Conservation (phyloP, 164 flowering plant species). For the Dillenia turbinata region DNA sequence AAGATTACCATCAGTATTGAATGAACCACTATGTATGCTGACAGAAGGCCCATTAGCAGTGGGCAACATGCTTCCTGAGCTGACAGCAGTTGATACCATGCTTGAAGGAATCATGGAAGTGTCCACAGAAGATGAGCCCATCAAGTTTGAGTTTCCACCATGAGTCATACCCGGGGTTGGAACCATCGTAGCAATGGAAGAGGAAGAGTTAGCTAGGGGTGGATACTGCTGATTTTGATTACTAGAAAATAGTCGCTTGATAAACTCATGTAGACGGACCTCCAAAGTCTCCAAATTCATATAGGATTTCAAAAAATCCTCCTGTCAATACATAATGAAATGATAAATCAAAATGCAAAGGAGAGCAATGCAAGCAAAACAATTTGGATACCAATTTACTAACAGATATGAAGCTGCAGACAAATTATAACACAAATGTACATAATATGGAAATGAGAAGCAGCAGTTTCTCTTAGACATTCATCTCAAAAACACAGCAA, state of each 20-base stretch:
- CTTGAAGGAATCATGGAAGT: conserved; percentile 35
- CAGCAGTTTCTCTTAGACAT: neutral
- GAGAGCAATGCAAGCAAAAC: neutral
- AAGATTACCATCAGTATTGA: conserved; percentile 55
- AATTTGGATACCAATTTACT: neutral
- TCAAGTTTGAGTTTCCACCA: conserved; percentile 44
- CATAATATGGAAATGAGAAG: neutral
- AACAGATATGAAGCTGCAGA: neutral
- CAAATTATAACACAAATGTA: neutral
- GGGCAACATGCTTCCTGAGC: conserved; percentile 50
- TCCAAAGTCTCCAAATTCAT: conserved; percentile 69
- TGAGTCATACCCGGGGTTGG: conserved; percentile 94
- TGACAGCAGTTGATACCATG: conserved; percentile 35
- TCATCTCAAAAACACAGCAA: neutral
- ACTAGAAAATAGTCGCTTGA: conserved; percentile 25
- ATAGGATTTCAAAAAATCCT: conserved; percentile 75
- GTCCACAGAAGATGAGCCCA: conserved; percentile 51
- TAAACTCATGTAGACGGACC: conserved; percentile 46
- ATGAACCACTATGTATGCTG: conserved; percentile 46
- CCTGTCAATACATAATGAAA: conserved; percentile 36
- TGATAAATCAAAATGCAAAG: neutral
- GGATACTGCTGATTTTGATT: conserved; percentile 44
- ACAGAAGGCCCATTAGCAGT: conserved; percentile 33
- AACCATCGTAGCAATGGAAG: conserved; percentile 82
- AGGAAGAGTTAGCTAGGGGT: conserved; percentile 50